These are phyloP conservation scores for Pseudognaphalium luteoalbum DNA, from an alignment of 129 eudicot species.

Conservation along the genomic window DNA sequence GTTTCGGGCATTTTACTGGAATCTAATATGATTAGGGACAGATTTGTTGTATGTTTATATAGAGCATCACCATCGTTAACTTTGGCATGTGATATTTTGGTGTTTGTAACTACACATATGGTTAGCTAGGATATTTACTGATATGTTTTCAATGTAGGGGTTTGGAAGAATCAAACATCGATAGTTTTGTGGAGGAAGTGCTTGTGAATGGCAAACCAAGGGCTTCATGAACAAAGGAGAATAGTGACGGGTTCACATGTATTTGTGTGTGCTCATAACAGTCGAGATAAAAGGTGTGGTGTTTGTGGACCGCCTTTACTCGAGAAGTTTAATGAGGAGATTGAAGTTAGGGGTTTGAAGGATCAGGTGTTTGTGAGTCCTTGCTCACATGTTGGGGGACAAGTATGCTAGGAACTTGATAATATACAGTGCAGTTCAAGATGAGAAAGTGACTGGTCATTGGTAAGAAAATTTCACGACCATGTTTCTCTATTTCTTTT, in stretches of 20 bases:
- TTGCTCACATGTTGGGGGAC: conserved; percentile 97
- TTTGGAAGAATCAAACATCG: conserved; percentile 74
- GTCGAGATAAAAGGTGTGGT: conserved; percentile 89
- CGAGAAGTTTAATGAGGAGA: conserved; percentile 73
- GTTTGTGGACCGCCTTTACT: conserved; percentile 95
- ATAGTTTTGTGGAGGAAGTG: conserved; percentile 87
- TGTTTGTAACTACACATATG: not conserved
- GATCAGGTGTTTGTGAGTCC: conserved; percentile 75
- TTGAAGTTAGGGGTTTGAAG: conserved; percentile 56
- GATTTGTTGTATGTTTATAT: not conserved
- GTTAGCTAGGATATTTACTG: conserved; percentile 16
- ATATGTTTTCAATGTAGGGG: conserved; percentile 46
- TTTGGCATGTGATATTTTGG: not conserved
- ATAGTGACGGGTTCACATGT: conserved; percentile 64
- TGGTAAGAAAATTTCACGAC: conserved; percentile 49
- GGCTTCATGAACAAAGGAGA: conserved; percentile 64
- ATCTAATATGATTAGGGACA: not conserved
- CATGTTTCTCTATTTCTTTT: not conserved
- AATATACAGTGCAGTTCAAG: conserved; percentile 58
- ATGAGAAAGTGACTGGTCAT: conserved; percentile 71
- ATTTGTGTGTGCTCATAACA: conserved; percentile 89
- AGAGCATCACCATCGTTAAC: conserved; percentile 16
- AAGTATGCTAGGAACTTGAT: conserved; percentile 96
- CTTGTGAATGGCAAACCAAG: conserved; percentile 77
- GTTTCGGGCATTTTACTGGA: not conserved